phyloP scores from a whole-genome alignment of 495 filamentous ascomycete species.

The Penicillium macrosclerotiorum region DNA sequence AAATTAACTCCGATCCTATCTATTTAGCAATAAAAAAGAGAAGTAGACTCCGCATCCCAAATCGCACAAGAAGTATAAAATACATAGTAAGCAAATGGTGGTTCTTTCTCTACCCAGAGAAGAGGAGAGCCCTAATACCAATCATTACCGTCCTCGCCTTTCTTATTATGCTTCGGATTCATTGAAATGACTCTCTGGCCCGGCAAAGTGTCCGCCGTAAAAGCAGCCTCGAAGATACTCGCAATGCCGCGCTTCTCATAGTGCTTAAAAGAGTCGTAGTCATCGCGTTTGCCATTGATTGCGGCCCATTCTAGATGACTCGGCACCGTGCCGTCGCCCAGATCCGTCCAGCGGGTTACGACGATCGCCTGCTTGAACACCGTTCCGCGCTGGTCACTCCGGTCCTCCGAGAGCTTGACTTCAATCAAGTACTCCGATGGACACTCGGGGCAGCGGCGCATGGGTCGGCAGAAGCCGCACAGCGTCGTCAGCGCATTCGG shows the following conservation, averaged over 20 bases:
- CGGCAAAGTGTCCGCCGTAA: slow-evolving; percentile 52
- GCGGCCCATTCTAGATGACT: slow-evolving; percentile 48
- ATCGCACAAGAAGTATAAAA: neutral
- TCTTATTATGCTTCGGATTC: slow-evolving; percentile 49
- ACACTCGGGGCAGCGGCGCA: slow-evolving; percentile 58
- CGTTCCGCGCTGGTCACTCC: slow-evolving; percentile 11
- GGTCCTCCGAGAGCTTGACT: slow-evolving; percentile 53
- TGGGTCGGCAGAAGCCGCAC: slow-evolving; percentile 54
- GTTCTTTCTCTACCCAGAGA: neutral
- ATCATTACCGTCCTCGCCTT: slow-evolving; percentile 43
- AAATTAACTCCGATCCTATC: neutral
- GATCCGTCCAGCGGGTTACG: slow-evolving; percentile 60
- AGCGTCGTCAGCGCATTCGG: slow-evolving; percentile 46
- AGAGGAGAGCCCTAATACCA: slow-evolving; percentile 45
- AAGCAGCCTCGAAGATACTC: slow-evolving; percentile 55
- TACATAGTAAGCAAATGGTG: neutral
- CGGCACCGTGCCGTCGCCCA: slow-evolving; percentile 51
- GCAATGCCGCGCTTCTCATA: slow-evolving; percentile 52
- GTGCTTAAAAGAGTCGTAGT: slow-evolving; percentile 51
- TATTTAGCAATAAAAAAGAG: neutral
- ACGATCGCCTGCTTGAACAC: slow-evolving; percentile 56
- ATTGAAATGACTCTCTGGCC: slow-evolving; percentile 55
- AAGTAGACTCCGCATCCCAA: neutral
- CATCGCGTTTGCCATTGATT: slow-evolving; percentile 39
- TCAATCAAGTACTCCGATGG: slow-evolving; percentile 60